A percentile compares a stretch with the other conserved stretches of the same genome.
Conservation (phyloP, 768 basidiomycete species). For the Sporobolomyces roseus region DNA sequence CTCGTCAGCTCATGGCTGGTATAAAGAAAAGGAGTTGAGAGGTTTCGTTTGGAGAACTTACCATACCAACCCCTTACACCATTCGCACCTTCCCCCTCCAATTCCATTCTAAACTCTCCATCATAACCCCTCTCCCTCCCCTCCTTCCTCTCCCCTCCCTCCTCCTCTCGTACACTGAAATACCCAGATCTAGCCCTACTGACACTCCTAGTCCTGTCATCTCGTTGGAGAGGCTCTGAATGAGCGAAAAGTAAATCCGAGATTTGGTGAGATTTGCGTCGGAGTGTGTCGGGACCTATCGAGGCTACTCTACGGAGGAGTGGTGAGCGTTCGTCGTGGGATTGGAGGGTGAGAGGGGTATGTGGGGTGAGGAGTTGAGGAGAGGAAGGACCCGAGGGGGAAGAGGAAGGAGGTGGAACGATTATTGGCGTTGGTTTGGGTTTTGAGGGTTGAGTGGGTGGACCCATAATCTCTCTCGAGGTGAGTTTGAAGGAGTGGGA, state of each 20-base stretch:
- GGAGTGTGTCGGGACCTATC: constrained; percentile 10
- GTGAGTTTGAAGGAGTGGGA: not conserved
- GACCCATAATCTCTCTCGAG: not conserved
- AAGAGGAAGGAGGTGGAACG: no score
- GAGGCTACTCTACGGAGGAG: constrained; percentile 3
- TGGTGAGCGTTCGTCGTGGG: not conserved
- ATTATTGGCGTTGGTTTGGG: no score
- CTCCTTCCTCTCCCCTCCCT: not conserved
- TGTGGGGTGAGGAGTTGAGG: not conserved
- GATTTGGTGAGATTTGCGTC: constrained; percentile 8
- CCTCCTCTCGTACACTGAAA: no score
- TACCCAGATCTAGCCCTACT: no score
- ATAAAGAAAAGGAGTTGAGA: no score
- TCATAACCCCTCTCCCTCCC: constrained; percentile 29
- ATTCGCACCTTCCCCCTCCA: constrained; percentile 38
- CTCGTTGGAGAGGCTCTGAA: not conserved
- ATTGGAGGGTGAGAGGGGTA: not conserved
- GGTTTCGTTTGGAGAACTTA: no score
- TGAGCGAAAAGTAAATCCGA: constrained; percentile 16
- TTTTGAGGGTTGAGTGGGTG: no score
- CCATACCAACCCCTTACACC: constrained; percentile 49
- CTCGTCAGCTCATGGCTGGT: no score
- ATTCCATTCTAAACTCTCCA: constrained; percentile 27
- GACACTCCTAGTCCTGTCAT: not conserved
- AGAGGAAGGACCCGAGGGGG: not conserved